Conservation (phyloP, 1,284 basidiomycete species). For the Fistulina hepatica region DNA sequence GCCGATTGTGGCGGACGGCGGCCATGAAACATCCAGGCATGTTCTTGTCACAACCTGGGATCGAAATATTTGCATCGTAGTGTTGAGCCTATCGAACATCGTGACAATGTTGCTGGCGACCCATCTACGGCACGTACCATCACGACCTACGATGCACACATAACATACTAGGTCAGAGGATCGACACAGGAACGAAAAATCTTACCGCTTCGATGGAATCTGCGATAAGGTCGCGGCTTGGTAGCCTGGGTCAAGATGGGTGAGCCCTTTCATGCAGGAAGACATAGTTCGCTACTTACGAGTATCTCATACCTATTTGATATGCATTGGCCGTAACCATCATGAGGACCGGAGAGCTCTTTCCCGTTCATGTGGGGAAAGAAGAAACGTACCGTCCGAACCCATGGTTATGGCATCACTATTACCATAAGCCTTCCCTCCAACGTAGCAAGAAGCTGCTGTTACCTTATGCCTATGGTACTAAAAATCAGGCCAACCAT, state of each 20-base stretch:
- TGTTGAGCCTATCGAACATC: conserved; percentile 76
- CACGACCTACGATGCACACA: too few relatives aligned
- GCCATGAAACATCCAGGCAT: conserved; percentile 89
- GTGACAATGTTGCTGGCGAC: conserved; percentile 3
- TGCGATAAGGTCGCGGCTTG: conserved; percentile 83
- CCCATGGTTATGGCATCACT: conserved; percentile 81
- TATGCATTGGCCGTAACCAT: not conserved
- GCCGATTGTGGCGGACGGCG: conserved; percentile 73
- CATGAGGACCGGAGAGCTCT: too few relatives aligned
- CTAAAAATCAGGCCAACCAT: conserved; percentile 71
- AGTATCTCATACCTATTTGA: conserved; percentile 64
- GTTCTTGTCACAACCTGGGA: conserved; percentile 86
- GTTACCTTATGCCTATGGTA: conserved; percentile 69
- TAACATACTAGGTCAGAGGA: too few relatives aligned
- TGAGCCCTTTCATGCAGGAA: not conserved
- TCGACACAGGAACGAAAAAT: not conserved
- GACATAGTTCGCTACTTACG: conserved; percentile 34
- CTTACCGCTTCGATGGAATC: conserved; percentile 79
- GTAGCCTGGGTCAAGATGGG: conserved; percentile 43
- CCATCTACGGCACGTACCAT: conserved; percentile 33
- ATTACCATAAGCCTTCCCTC: not conserved
- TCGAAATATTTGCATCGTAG: conserved; percentile 78
- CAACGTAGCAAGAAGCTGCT: not conserved
- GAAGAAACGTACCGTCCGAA: conserved; percentile 48
- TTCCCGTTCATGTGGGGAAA: too few relatives aligned